Percentiles rank a stretch among this genome's conserved stretches.
These are phyloP conservation scores for Lavandula angustifolia DNA, from an alignment of 257 asterid genomes.

Conservation along the genomic window DNA sequence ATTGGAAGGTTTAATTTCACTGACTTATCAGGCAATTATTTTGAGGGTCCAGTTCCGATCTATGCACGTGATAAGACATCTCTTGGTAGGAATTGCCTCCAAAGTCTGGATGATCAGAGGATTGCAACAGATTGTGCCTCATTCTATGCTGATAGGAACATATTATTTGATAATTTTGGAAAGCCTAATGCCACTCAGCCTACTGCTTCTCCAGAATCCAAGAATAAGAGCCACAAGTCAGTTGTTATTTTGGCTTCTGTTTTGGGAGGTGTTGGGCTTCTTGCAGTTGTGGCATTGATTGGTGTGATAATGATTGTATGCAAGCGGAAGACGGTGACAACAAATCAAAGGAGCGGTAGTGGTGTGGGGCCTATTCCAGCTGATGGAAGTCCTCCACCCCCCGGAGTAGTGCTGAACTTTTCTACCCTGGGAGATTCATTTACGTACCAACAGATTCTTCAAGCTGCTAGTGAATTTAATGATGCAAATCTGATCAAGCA, in stretches of 20 bases:
- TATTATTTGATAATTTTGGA: constrained; percentile 80
- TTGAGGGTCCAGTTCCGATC: constrained; percentile 71
- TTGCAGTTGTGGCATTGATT: constrained; percentile 40
- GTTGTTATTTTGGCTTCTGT: constrained; percentile 66
- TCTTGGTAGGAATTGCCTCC: constrained; percentile 65
- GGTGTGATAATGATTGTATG: constrained; percentile 46
- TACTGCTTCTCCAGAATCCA: constrained; percentile 45
- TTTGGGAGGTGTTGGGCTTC: constrained; percentile 64
- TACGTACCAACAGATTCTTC: constrained; percentile 80
- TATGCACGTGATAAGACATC: constrained; percentile 49
- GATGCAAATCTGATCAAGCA: constrained; percentile 63
- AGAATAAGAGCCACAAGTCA: constrained; percentile 41
- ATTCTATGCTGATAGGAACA: constrained; percentile 63
- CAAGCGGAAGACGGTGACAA: constrained; percentile 50
- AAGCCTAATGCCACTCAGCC: constrained; percentile 48
- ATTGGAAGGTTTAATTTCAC: constrained; percentile 47
- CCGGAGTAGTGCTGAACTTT: constrained; percentile 48
- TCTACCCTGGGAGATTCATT: constrained; percentile 66
- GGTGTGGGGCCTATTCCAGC: constrained; percentile 70
- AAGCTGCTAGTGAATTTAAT: constrained; percentile 63
- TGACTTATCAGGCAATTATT: constrained; percentile 74
- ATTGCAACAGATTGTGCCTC: constrained; percentile 55
- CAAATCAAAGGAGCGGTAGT: constrained; percentile 49
- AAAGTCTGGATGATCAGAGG: constrained; percentile 56
- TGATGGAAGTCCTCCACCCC: constrained; percentile 51